Evolutionary conservation across 2,329 filamentous ascomycete genomes (phyloP).

Genomic region (Chrysoporthe austroafricana): DNA sequence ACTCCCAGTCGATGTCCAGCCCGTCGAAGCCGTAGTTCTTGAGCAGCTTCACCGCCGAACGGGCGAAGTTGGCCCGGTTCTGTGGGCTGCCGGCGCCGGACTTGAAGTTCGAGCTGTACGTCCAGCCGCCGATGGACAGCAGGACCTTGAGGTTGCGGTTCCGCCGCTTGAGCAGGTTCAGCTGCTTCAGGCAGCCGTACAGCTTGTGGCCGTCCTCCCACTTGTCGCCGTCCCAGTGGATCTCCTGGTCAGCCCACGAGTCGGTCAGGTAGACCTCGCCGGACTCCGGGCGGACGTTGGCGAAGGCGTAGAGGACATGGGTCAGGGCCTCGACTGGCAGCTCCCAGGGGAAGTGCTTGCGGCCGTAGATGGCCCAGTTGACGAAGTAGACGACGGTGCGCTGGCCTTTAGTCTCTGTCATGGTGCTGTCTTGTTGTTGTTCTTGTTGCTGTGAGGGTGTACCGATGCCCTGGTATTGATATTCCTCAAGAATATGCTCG

Average conservation of each 20-base stretch:
- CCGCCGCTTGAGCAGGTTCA: constrained; percentile 79
- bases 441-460: constrained; percentile 10
- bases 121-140: constrained; percentile 90
- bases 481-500: constrained; percentile 21
- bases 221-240: constrained; percentile 69
- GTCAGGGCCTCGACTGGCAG: constrained; percentile 81
- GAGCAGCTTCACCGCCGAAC: constrained; percentile 73
- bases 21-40: constrained; percentile 80
- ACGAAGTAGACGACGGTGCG: constrained; percentile 74
- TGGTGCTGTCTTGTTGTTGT: constrained; percentile 34
- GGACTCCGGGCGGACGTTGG: constrained; percentile 76
- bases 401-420: constrained; percentile 54
- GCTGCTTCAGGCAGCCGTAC: constrained; percentile 88
- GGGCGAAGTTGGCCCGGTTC: constrained; percentile 74
- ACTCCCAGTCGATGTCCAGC: constrained; percentile 72
- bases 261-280: constrained; percentile 77
- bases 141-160: constrained; percentile 86
- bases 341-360: constrained; percentile 84
- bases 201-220: constrained; percentile 82
- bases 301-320: constrained; percentile 89
- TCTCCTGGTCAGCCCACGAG: constrained; percentile 71
- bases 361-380: constrained; percentile 85
- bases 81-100: constrained; percentile 70
- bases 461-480: constrained; percentile 17
- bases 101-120: constrained; percentile 85